These are phyloP conservation scores for Diaporthe ampelina DNA, from an alignment of 2,329 filamentous ascomycete genomes.

Conservation along the genomic window DNA sequence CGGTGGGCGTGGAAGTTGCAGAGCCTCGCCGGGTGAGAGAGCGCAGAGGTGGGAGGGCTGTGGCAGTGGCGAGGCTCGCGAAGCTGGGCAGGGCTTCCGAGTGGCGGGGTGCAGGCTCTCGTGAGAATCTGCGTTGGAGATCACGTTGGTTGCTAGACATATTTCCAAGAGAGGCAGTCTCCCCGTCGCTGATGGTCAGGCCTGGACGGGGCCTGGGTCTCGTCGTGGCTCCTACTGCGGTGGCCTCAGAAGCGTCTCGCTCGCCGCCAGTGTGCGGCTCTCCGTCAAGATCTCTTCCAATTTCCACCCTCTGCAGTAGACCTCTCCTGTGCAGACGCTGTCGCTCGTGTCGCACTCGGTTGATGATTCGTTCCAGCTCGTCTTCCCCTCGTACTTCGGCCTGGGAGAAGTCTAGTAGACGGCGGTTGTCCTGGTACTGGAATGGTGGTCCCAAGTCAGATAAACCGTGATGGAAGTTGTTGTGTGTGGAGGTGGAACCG, in stretches of 20 bases:
- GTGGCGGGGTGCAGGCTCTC: slow-evolving; percentile 50
- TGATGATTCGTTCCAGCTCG: slow-evolving; percentile 31
- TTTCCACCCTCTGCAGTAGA: slow-evolving; percentile 22
- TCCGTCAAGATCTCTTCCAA: slow-evolving; percentile 10
- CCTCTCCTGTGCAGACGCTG: slow-evolving; percentile 8
- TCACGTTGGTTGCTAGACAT: slow-evolving; percentile 55
- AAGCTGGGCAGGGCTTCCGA: slow-evolving; percentile 45
- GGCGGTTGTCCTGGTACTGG: slow-evolving; percentile 32
- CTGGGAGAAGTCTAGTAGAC: slow-evolving; percentile 32
- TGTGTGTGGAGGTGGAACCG: slow-evolving; percentile 10
- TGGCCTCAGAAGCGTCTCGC: slow-evolving; percentile 38
- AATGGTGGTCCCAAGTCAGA: slow-evolving; percentile 1
- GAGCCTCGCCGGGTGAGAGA: slow-evolving; percentile 50
- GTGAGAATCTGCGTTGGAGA: slow-evolving; percentile 53
- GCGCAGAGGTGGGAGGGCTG: slow-evolving; percentile 55
- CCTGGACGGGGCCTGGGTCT: slow-evolving; percentile 21
- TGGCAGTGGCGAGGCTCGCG: slow-evolving; percentile 43
- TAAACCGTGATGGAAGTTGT: background rate
- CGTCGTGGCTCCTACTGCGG: slow-evolving; percentile 17
- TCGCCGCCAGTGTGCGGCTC: slow-evolving; percentile 27
- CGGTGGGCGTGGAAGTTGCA: slow-evolving; percentile 46
- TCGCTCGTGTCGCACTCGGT: slow-evolving; percentile 20
- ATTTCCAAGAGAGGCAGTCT: slow-evolving; percentile 44
- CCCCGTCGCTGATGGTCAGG: background rate
- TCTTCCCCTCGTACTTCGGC: slow-evolving; percentile 36